Evolutionary conservation across 257 asterid species (phyloP).

Genomic region (Przewalskia tangutica): DNA sequence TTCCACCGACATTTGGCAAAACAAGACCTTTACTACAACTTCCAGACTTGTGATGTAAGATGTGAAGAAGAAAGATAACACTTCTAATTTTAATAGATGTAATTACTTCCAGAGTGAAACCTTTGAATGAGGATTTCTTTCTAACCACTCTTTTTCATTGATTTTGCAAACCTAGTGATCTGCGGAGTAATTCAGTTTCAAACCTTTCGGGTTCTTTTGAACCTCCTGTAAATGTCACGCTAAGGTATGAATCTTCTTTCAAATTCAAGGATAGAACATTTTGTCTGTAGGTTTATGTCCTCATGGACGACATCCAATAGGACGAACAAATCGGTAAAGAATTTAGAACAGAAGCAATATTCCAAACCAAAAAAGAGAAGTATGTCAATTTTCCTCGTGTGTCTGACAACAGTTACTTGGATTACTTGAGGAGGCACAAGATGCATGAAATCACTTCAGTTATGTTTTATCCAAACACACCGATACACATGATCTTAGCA

Average conservation of each 20-base stretch:
- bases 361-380: background rate
- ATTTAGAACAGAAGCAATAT: background rate
- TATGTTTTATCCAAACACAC: background rate
- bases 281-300: background rate
- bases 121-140: background rate
- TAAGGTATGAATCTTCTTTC: conserved; percentile 23
- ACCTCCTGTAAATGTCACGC: conserved; percentile 33
- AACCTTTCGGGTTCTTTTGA: conserved; percentile 26
- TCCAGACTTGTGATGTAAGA: conserved; percentile 30
- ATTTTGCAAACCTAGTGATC: conserved; percentile 23
- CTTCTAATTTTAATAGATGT: background rate
- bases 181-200: conserved; percentile 25
- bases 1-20: conserved; percentile 25
- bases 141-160: conserved; percentile 7
- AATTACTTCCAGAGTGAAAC: background rate
- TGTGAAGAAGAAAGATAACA: background rate
- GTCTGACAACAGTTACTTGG: background rate
- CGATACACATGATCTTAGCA: background rate
- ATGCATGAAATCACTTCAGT: background rate
- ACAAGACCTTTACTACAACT: conserved; percentile 22
- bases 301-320: background rate
- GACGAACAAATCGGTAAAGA: background rate
- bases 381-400: background rate
- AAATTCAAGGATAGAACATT: background rate
- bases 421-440: background rate